Conservation (phyloP, 2,329 filamentous ascomycete genomes). For the Ophiostoma fasciatum region DNA sequence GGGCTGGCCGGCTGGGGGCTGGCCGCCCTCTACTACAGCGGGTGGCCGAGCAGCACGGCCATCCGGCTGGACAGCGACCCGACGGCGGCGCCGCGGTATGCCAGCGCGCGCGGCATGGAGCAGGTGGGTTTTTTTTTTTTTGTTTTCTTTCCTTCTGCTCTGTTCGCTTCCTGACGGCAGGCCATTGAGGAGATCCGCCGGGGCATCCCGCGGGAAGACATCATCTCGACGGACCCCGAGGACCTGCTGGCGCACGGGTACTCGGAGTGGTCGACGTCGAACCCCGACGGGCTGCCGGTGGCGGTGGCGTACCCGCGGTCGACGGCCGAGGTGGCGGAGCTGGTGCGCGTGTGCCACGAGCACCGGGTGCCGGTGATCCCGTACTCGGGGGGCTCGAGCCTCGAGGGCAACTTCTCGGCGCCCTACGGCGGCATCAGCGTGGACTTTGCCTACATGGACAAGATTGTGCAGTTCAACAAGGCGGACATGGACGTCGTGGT, state of each 20-base stretch:
- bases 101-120: constrained; percentile 28
- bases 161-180: not conserved
- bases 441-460: constrained; percentile 79
- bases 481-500: constrained; percentile 89
- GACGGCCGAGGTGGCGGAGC: constrained; percentile 43
- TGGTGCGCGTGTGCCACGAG: constrained; percentile 58
- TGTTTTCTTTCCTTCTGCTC: not conserved
- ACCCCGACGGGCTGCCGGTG: constrained; percentile 44
- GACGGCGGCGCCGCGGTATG: constrained; percentile 21
- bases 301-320: constrained; percentile 49
- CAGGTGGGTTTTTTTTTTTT: constrained; percentile 16
- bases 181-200: constrained; percentile 30
- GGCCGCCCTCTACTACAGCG: constrained; percentile 17
- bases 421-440: constrained; percentile 78
- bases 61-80: constrained; percentile 17
- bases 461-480: constrained; percentile 63
- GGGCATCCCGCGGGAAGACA: constrained; percentile 28
- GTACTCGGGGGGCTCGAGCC: constrained; percentile 71
- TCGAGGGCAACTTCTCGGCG: constrained; percentile 83
- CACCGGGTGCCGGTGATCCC: constrained; percentile 74
- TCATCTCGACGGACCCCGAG: constrained; percentile 48
- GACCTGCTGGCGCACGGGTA: constrained; percentile 49
- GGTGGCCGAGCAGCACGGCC: constrained; percentile 10
- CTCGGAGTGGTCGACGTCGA: constrained; percentile 50
- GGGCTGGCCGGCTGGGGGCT: constrained; percentile 27